Percentiles rank a stretch among this genome's conserved stretches.
Conservation (phyloP, 345 rosid species). For the Cardamine chenopodiifolia region DNA sequence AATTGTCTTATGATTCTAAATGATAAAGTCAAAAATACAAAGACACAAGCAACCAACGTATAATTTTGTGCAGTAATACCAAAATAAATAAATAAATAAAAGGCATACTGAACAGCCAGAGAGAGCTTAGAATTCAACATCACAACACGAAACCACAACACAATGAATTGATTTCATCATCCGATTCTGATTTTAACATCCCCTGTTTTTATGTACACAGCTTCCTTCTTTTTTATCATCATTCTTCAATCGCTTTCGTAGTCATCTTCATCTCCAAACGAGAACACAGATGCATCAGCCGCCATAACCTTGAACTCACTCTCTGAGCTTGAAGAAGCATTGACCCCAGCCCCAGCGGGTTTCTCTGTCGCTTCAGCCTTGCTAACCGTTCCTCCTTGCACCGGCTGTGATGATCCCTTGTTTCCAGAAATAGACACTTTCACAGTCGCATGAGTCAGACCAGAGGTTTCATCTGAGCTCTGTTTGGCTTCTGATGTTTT, state of each 20-base stretch:
- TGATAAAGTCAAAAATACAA: slow-evolving; percentile 9
- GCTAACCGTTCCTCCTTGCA: slow-evolving; percentile 32
- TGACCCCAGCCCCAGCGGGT: slow-evolving; percentile 35
- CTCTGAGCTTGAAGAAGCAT: slow-evolving; percentile 39
- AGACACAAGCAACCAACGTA: slow-evolving; percentile 9
- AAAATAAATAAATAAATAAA: background rate
- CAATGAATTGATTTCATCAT: slow-evolving; percentile 31
- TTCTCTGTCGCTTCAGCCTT: slow-evolving; percentile 36
- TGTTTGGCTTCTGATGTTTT: slow-evolving; percentile 37
- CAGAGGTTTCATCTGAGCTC: slow-evolving; percentile 49
- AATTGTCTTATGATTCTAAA: slow-evolving; percentile 22
- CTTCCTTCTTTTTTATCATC: background rate
- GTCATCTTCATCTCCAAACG: slow-evolving; percentile 79
- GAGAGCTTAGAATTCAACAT: slow-evolving; percentile 19
- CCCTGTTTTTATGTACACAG: slow-evolving; percentile 34
- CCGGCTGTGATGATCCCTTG: slow-evolving; percentile 39
- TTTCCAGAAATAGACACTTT: slow-evolving; percentile 53
- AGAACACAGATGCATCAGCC: slow-evolving; percentile 85
- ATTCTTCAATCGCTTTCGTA: slow-evolving; percentile 66
- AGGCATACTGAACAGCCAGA: slow-evolving; percentile 3
- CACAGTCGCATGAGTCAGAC: slow-evolving; percentile 50
- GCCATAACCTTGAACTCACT: slow-evolving; percentile 81
- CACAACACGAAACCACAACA: slow-evolving; percentile 35
- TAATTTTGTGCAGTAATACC: slow-evolving; percentile 25
- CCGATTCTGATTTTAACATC: slow-evolving; percentile 26